Evolutionary conservation across 768 basidiomycete species (phyloP), one percentile per base, ranked within the genome.

Genomic region (Hydnum rufescens): DNA sequence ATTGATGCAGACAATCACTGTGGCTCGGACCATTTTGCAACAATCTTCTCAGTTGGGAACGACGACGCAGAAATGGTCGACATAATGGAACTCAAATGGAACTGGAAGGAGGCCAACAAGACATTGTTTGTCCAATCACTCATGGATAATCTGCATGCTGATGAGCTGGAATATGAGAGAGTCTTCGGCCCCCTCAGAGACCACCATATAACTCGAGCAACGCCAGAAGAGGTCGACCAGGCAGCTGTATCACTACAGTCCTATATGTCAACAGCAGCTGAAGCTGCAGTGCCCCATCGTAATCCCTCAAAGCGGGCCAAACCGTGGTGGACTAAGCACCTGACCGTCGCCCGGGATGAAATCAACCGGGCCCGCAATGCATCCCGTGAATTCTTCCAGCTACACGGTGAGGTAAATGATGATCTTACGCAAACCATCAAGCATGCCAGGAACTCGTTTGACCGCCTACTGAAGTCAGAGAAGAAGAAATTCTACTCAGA

Each of bases 11-110:
- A 39, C 32, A 28, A 42, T 19, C 3, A 23, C 1, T 53, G 5
- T 22, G 31, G 47, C 31, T 51, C 53, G 2, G 49, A 53, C 34
- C 53, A 53, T 28, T 3, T 19, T 5, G 53, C 53, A 2, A 42
- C 39, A 6, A 50, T n/a, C 19, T 42, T 26, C 36, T 29, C 23
- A 22, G 34, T 50, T 19, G 28, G 44, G 22, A 18, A 49, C 22
- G 53, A 36, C 46, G n/a, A 26, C 3, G 28, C 2, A 32, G 28
- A 39, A 2, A 32, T 53, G 13, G 50, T 3, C 1, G 32, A 53
- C 6, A 18, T 36, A n/a, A 26, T 32, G 4, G 31, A 52, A 5
- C 31, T 42, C 34, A 32, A 36, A 30, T 42, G 23, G 5, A 52
- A 52, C 51, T 52, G 26, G 22, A 34, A 43, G n/a, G 23, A 42